Evolutionary conservation across 2,329 filamentous ascomycete species (phyloP).

Genomic region (Sporothrix pseudoabietina): DNA sequence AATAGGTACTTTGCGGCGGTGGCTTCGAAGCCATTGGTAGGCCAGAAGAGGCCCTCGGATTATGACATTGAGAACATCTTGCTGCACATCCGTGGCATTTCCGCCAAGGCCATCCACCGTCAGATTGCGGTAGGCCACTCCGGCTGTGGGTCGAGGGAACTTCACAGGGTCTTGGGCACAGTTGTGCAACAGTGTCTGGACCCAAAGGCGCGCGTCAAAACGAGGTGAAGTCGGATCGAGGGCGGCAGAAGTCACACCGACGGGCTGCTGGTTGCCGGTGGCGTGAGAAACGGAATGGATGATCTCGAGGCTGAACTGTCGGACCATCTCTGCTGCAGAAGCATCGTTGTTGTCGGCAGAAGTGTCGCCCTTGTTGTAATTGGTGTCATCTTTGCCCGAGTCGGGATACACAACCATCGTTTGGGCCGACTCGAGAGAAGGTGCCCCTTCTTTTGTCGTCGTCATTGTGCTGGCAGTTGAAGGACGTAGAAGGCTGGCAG

Average conservation of each 20-base stretch:
- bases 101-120: conserved; percentile 66
- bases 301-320: conserved; percentile 33
- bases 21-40: conserved; percentile 54
- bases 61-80: conserved; percentile 64
- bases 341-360: background rate
- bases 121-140: conserved; percentile 66
- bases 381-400: background rate
- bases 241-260: conserved; percentile 33
- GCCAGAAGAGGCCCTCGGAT: conserved; percentile 50
- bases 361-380: background rate
- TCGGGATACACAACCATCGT: conserved; percentile 3
- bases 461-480: background rate
- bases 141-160: conserved; percentile 48
- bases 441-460: background rate
- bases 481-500: too few relatives aligned
- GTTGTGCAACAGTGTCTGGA: conserved; percentile 49
- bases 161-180: conserved; percentile 41
- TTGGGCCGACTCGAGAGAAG: conserved; percentile 10
- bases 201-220: conserved; percentile 51
- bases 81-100: conserved; percentile 69
- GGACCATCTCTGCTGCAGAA: conserved; percentile 18
- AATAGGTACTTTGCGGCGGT: conserved; percentile 57
- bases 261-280: background rate
- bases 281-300: conserved; percentile 30
- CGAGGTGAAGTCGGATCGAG: conserved; percentile 50